phyloP scores from a whole-genome alignment of 148 eudicot species.

The Silene latifolia region DNA sequence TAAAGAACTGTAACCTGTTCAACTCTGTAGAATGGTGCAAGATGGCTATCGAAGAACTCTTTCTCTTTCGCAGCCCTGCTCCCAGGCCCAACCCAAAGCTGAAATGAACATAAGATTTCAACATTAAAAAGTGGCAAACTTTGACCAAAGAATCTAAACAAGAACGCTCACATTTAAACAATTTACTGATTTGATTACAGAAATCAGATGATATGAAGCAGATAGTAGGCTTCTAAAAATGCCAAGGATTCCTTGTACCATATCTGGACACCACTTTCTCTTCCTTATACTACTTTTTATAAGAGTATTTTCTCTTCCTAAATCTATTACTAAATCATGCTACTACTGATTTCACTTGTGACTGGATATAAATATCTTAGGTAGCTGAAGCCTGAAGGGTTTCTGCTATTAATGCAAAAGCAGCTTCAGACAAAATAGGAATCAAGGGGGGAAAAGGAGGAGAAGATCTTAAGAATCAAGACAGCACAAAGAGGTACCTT shows the following conservation, averaged over 20 bases:
- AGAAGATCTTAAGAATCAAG: slow-evolving; percentile 1
- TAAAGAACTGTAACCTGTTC: slow-evolving; percentile 63
- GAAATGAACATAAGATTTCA: slow-evolving; percentile 29
- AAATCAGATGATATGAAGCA: neutral
- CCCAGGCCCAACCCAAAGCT: slow-evolving; percentile 98
- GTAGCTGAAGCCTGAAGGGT: neutral
- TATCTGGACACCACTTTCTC: neutral
- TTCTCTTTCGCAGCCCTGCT: slow-evolving; percentile 95
- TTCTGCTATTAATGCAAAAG: neutral
- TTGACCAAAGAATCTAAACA: neutral
- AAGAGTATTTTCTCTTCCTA: neutral
- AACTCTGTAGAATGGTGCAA: slow-evolving; percentile 96
- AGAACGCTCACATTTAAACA: neutral
- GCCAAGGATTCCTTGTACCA: neutral
- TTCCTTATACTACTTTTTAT: neutral
- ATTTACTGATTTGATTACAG: neutral
- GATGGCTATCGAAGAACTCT: slow-evolving; percentile 80
- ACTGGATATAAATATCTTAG: slow-evolving; percentile 2
- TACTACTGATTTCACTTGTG: neutral
- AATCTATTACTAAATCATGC: neutral
- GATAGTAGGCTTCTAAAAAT: neutral
- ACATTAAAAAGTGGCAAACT: slow-evolving; percentile 4
- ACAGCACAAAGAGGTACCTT: slow-evolving; percentile 53
- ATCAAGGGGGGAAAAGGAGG: neutral
- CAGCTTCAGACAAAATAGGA: slow-evolving; percentile 1